Evolutionary conservation across 768 basidiomycete genomes (phyloP).

Genomic region (Termitomyces sp.): DNA sequence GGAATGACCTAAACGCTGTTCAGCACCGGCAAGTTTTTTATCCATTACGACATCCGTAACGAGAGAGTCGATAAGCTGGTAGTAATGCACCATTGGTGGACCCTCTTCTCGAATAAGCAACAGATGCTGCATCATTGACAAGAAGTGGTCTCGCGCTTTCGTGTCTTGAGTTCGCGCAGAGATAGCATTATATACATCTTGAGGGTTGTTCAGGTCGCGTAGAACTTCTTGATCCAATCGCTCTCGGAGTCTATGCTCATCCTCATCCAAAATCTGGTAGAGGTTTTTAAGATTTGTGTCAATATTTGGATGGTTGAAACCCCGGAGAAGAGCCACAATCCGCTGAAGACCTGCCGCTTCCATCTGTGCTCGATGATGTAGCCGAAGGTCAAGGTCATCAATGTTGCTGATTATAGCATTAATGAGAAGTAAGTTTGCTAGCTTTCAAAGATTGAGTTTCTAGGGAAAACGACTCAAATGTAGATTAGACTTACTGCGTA

Average conservation of each 20-base stretch:
- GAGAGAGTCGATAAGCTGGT: conserved; percentile 85
- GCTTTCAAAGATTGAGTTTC: conserved; percentile 29
- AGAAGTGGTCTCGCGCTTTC: conserved; percentile 76
- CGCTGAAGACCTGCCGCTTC: conserved; percentile 77
- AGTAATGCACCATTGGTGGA: conserved; percentile 79
- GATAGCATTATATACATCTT: conserved; percentile 85
- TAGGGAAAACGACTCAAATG: neutral
- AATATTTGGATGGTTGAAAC: conserved; percentile 58
- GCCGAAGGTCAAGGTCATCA: conserved; percentile 77
- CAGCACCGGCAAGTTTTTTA: conserved; percentile 80
- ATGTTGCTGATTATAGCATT: conserved; percentile 57
- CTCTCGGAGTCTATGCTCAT: conserved; percentile 67
- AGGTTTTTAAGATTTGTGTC: conserved; percentile 63
- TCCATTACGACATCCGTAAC: conserved; percentile 91
- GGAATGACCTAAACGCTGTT: conserved; percentile 81
- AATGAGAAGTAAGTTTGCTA: conserved; percentile 69
- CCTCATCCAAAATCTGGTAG: conserved; percentile 59
- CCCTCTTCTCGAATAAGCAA: conserved; percentile 88
- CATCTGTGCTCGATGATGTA: conserved; percentile 88
- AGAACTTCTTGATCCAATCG: conserved; percentile 74
- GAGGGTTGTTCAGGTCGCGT: conserved; percentile 69
- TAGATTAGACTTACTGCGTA: conserved; percentile 62
- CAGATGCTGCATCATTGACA: conserved; percentile 93
- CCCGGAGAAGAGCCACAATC: conserved; percentile 64
- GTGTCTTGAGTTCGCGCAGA: conserved; percentile 72